phyloP scores from a whole-genome alignment of 768 basidiomycete species.

The Mycena belliarum region DNA sequence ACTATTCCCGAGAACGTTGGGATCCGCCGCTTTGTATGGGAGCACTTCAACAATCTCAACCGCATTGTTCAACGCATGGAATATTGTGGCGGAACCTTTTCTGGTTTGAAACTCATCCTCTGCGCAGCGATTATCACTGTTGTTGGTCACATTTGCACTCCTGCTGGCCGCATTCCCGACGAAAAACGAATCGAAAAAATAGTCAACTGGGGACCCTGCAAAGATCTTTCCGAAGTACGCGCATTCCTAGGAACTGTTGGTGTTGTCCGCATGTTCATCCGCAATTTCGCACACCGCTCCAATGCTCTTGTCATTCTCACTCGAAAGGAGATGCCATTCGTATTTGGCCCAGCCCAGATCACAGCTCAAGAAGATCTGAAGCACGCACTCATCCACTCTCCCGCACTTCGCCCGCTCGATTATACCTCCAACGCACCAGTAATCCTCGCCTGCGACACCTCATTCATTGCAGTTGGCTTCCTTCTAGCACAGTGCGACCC shows the following conservation, averaged over 20 bases:
- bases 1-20: constrained; percentile 27
- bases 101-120: constrained; percentile 22
- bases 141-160: constrained; percentile 37
- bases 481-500: constrained; percentile 28
- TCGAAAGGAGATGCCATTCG: too few species aligned
- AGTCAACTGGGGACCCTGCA: constrained; percentile 21
- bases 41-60: constrained; percentile 37
- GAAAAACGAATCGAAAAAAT: constrained; percentile 27
- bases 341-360: too few species aligned
- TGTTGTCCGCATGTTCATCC: constrained; percentile 31
- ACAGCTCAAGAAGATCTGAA: too few species aligned
- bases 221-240: constrained; percentile 13
- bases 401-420: too few species aligned
- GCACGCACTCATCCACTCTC: too few species aligned
- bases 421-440: too few species aligned
- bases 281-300: constrained; percentile 25
- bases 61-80: constrained; percentile 30
- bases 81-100: constrained; percentile 30
- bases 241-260: constrained; percentile 35
- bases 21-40: constrained; percentile 36
- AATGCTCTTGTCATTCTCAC: too few species aligned
- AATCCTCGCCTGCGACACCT: constrained; percentile 35
- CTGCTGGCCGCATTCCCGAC: constrained; percentile 33
- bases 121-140: constrained; percentile 23
- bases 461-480: constrained; percentile 23